Percentiles rank a stretch among this genome's conserved stretches.
These are phyloP conservation scores for Epichloe aotearoae DNA, from an alignment of 2,329 filamentous ascomycete species.

Conservation along the genomic window DNA sequence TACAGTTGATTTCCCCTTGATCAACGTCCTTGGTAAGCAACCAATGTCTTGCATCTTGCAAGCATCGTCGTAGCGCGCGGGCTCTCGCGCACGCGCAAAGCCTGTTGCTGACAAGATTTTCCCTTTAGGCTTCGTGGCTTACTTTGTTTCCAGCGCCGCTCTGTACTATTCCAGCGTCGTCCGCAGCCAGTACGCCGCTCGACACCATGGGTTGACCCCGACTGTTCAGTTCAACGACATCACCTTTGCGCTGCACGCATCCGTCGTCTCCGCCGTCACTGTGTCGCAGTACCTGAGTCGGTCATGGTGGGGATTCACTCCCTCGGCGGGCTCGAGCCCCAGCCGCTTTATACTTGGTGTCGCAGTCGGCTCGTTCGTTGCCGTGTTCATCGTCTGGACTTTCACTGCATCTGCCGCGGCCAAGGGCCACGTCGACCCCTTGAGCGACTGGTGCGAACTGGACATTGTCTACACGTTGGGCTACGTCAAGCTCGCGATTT, in stretches of 20 bases:
- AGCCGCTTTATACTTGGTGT: constrained; percentile 54
- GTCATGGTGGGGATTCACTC: constrained; percentile 61
- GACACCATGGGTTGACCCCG: constrained; percentile 62
- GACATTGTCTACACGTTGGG: constrained; percentile 57
- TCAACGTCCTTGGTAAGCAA: constrained; percentile 47
- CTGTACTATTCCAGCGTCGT: constrained; percentile 73
- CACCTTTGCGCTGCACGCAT: constrained; percentile 71
- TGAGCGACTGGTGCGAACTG: constrained; percentile 44
- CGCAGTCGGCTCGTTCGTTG: constrained; percentile 52
- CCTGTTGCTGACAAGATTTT: not conserved
- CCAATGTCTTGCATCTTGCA: not conserved
- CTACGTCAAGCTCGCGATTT: constrained; percentile 81
- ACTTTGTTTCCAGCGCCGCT: constrained; percentile 58
- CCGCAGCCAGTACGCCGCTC: constrained; percentile 67
- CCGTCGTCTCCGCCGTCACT: constrained; percentile 57
- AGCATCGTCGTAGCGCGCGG: too few species aligned
- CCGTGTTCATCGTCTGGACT: constrained; percentile 38
- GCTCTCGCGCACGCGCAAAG: too few species aligned
- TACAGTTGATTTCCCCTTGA: constrained; percentile 78
- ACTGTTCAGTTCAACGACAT: constrained; percentile 87
- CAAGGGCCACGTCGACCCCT: constrained; percentile 21
- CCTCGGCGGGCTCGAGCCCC: constrained; percentile 39
- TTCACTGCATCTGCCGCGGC: constrained; percentile 32
- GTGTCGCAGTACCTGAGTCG: constrained; percentile 71
- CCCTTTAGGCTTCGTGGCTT: constrained; percentile 53